These are phyloP conservation scores for Carpinus viminea DNA, from an alignment of 306 rosid genomes.

Conservation along the genomic window DNA sequence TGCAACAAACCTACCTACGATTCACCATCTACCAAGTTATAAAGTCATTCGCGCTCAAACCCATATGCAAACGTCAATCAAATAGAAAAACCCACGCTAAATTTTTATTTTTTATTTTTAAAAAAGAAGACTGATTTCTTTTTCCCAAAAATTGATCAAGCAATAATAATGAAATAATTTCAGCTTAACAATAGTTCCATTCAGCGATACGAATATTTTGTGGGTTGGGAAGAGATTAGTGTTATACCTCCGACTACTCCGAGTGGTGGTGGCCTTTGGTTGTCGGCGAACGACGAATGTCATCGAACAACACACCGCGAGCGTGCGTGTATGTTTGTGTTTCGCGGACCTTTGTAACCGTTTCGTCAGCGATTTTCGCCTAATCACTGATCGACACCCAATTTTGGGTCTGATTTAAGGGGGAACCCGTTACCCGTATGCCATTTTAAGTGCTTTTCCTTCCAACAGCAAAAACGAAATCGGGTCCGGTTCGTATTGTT, in stretches of 20 bases:
- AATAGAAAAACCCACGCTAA: not conserved
- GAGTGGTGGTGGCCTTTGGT: not conserved
- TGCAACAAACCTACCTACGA: conserved; percentile 2
- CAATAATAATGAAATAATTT: not conserved
- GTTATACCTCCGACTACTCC: not conserved
- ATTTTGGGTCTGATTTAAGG: conserved; percentile 6
- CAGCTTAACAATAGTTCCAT: not conserved
- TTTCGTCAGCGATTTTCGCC: conserved; percentile 27
- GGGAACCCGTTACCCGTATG: not conserved
- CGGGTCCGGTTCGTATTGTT: not conserved
- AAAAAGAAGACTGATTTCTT: not conserved
- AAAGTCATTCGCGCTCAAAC: not conserved
- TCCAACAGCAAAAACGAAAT: not conserved
- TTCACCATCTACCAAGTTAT: not conserved
- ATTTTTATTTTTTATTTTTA: too few species aligned
- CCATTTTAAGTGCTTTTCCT: not conserved
- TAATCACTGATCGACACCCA: conserved; percentile 33
- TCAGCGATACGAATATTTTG: not conserved
- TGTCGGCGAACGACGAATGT: not conserved
- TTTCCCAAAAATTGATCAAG: not conserved
- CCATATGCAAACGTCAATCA: not conserved
- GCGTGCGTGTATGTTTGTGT: not conserved
- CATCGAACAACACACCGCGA: too few species aligned
- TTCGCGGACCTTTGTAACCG: conserved; percentile 43
- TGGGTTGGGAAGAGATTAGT: not conserved